These are phyloP conservation scores for Boletus coccyginus DNA, from an alignment of 768 basidiomycete species.

Conservation along the genomic window DNA sequence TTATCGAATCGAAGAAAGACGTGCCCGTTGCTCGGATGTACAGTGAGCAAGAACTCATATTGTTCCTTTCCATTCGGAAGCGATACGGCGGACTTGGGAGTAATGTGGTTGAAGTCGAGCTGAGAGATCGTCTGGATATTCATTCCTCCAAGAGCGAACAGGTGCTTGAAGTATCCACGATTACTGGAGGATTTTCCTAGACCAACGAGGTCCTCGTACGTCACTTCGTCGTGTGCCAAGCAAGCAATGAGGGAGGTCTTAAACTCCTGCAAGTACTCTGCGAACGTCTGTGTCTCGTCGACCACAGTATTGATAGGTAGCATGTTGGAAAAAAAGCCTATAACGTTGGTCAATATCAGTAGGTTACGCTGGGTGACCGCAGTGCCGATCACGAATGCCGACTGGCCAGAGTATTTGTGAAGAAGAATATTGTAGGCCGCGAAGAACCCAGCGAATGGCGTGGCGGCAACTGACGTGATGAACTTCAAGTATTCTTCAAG, in stretches of 20 bases:
- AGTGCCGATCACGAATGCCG: conserved; percentile 28
- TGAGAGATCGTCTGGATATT: conserved; percentile 26
- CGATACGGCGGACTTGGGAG: conserved; percentile 15
- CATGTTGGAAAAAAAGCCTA: conserved; percentile 33
- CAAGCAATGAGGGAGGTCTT: conserved; percentile 22
- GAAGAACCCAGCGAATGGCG: conserved; percentile 31
- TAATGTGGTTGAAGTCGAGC: conserved; percentile 16
- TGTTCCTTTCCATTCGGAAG: conserved; percentile 30
- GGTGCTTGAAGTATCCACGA: conserved; percentile 32
- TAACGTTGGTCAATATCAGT: conserved; percentile 23
- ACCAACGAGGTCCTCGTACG: conserved; percentile 29
- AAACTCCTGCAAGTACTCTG: conserved; percentile 22
- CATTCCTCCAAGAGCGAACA: conserved; percentile 31
- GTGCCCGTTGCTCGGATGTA: conserved; percentile 24
- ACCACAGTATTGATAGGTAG: conserved; percentile 29
- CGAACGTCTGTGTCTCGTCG: conserved; percentile 24
- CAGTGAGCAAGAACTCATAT: conserved; percentile 24
- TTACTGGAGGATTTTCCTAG: conserved; percentile 22
- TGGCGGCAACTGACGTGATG: conserved; percentile 16
- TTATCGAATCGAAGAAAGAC: conserved; percentile 29
- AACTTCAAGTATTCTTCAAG: conserved; percentile 22
- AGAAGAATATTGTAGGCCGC: conserved; percentile 32
- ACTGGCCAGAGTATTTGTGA: conserved; percentile 32
- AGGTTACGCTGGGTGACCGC: conserved; percentile 31
- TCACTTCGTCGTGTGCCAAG: conserved; percentile 28